Base-by-base conservation (phyloP, 495 filamentous ascomycete species). In the Penicillium fimorum region DNA sequence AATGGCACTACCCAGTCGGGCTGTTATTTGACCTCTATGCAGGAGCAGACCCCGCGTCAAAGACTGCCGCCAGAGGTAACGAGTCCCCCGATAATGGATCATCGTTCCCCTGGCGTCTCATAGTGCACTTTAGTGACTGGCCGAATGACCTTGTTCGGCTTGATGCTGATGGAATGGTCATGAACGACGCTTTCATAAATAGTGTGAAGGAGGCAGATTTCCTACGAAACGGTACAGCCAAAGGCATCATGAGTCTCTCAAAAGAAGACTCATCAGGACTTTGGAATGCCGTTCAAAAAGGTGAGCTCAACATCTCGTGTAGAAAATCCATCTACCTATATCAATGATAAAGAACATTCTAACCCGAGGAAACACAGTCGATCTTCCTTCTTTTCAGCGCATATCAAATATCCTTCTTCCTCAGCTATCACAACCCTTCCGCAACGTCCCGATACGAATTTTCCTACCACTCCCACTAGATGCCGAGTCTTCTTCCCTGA, bases 151-250 rank as follows among this genome's bases (percentile, higher is more conserved):
- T 90, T 27, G 81, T 90, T 33, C 79, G 77, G 15, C 79, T 87
- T 15, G 87, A 90, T 61, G 70, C 69, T 1, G 73, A 83, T 15
- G 84, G 84, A 10, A 80, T 82, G 64, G 76, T 83, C 33, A 75
- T 82, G 64, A 84, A 88, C 53, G 94, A 97, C 68, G 87, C 91
- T 0, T 97, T 91, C 68, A 90, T 95, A 59, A 96, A 98, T 63
- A 88, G 84, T 58, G 90, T 95, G 56, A 99, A 97, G 71, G 93
- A 96, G 79, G 95, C 94, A 18, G 93, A 96, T 66, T 96, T 91
- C 63, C 76, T 96, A 32, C 84, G 94, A 33, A 92, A 96, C 56
- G 92, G 94, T 18, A 96, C 86, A 12, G 93, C 92, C 3, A 92
- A 92, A 67, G 87, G 85, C 33, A 92, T 97, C 56, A 97, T 97